Evolutionary conservation across 306 rosid species (phyloP).

Genomic region (Vigna nakashimae): DNA sequence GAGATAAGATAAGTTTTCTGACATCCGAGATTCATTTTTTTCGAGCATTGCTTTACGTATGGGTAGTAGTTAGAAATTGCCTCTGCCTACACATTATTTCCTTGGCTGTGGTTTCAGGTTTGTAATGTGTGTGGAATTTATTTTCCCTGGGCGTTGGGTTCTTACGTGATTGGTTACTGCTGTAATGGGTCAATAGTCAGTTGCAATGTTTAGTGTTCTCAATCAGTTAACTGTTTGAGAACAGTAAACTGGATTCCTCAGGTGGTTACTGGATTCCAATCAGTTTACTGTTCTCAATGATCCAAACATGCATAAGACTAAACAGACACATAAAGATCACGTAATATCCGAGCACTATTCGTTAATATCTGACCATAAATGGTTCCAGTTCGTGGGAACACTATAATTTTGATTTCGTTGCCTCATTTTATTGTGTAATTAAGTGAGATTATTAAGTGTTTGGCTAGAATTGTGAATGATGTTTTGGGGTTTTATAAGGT

Average conservation of each 20-base stretch:
- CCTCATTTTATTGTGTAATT: no score
- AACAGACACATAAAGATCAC: not conserved
- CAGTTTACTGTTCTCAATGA: not conserved
- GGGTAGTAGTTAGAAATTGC: not conserved
- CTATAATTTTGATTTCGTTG: no score
- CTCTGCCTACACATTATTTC: not conserved
- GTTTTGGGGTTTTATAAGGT: no score
- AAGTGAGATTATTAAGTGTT: no score
- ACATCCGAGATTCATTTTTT: not conserved
- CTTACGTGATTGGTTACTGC: not conserved
- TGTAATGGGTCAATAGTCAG: not conserved
- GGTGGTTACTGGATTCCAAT: constrained; percentile 2
- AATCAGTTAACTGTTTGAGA: no score
- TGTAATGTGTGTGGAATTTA: not conserved
- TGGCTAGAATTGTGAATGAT: no score
- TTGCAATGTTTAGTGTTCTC: constrained; percentile 12
- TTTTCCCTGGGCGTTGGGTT: not conserved
- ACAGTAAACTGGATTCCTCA: not conserved
- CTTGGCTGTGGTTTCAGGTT: not conserved
- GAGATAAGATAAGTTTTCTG: constrained; percentile 4
- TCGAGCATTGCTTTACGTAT: not conserved
- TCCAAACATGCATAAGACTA: not conserved
- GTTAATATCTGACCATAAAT: not conserved
- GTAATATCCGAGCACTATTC: not conserved
- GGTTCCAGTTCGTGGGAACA: no score